phyloP scores from a whole-genome alignment of 768 basidiomycete genomes.

The Tylopilus rubrobrunneus region DNA sequence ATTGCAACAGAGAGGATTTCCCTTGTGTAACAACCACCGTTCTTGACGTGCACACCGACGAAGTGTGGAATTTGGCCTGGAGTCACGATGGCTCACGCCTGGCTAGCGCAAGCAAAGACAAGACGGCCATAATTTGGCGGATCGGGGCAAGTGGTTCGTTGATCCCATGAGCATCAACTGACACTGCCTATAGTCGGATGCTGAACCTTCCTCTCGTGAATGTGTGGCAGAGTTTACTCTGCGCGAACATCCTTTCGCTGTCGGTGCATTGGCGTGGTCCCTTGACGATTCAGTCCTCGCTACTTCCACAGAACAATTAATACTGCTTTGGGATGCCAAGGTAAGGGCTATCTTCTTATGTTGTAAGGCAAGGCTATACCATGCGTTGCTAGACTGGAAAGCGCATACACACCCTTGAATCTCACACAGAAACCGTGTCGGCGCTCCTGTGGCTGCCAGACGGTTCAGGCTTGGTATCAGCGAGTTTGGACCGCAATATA shows the following conservation, averaged over 20 bases:
- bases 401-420: slow-evolving; percentile 59
- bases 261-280: slow-evolving; percentile 90
- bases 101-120: slow-evolving; percentile 87
- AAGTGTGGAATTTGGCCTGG: slow-evolving; percentile 97
- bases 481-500: slow-evolving; percentile 80
- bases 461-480: slow-evolving; percentile 85
- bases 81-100: slow-evolving; percentile 82
- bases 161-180: slow-evolving; percentile 3
- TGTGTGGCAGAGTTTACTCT: slow-evolving; percentile 59
- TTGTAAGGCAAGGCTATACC: background rate
- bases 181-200: slow-evolving; percentile 36
- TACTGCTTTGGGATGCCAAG: slow-evolving; percentile 90
- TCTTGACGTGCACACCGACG: slow-evolving; percentile 81
- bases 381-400: slow-evolving; percentile 60
- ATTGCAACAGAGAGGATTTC: slow-evolving; percentile 77
- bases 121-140: slow-evolving; percentile 84
- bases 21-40: slow-evolving; percentile 84
- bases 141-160: slow-evolving; percentile 58
- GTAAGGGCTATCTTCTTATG: slow-evolving; percentile 39
- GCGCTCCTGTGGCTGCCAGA: slow-evolving; percentile 87
- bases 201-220: slow-evolving; percentile 49
- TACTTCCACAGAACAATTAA: slow-evolving; percentile 73
- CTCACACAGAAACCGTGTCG: slow-evolving; percentile 80
- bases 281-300: slow-evolving; percentile 80
- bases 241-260: slow-evolving; percentile 71